Conservation (phyloP, 306 rosid genomes). For the Carpinus fangiana region DNA sequence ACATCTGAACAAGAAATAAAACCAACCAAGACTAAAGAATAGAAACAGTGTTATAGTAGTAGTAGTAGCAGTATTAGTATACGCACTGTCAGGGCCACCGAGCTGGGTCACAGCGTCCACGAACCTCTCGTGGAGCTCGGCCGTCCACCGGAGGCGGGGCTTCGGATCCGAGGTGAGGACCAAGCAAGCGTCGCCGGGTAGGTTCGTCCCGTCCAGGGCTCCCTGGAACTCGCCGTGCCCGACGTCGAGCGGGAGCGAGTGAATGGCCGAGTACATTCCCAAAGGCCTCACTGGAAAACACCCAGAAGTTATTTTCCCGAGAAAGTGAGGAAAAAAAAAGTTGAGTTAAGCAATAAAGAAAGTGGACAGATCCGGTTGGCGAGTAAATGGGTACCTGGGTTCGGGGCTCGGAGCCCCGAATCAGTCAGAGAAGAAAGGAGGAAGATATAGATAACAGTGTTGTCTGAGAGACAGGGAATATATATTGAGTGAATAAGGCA, state of each 20-base stretch:
- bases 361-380: conserved; percentile 14
- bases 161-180: conserved; percentile 64
- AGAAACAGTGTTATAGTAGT: not conserved
- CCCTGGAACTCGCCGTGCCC: conserved; percentile 51
- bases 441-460: not conserved
- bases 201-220: conserved; percentile 53
- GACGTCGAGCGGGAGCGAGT: conserved; percentile 54
- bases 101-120: conserved; percentile 67
- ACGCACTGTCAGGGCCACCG: conserved; percentile 68
- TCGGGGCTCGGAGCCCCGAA: conserved; percentile 40
- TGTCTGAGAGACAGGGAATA: not conserved
- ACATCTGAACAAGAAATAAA: not conserved
- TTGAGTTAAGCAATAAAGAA: not conserved
- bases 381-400: conserved; percentile 32
- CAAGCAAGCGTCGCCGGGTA: conserved; percentile 60
- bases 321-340: not conserved
- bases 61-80: not conserved
- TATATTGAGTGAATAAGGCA: conserved; percentile 18
- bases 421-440: not conserved
- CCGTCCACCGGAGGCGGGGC: conserved; percentile 65
- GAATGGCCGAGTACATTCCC: conserved; percentile 51
- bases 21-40: not conserved
- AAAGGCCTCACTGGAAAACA: conserved; percentile 25
- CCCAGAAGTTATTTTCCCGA: conserved; percentile 19
- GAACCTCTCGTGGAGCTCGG: conserved; percentile 65